Percentiles rank a stretch among this genome's conserved stretches.
These are phyloP conservation scores for Tylopilus felleus DNA, from an alignment of 768 basidiomycete genomes.

Conservation along the genomic window DNA sequence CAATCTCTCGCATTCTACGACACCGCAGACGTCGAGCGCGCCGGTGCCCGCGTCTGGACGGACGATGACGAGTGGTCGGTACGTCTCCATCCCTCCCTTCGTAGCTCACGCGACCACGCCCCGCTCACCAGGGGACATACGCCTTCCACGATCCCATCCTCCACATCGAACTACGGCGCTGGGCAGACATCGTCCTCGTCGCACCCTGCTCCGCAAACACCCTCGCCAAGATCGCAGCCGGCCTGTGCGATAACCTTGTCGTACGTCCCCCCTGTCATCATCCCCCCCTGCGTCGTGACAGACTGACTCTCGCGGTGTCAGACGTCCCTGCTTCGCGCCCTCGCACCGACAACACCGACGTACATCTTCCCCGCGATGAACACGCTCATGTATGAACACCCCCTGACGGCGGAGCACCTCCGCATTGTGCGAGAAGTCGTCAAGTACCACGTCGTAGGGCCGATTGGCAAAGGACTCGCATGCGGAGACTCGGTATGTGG, in stretches of 20 bases:
- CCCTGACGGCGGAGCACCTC: constrained; percentile 83
- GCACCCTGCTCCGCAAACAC: constrained; percentile 97
- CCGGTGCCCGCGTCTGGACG: constrained; percentile 72
- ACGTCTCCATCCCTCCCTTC: constrained; percentile 32
- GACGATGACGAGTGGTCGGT: constrained; percentile 95
- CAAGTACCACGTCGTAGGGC: constrained; percentile 78
- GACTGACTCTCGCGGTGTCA: constrained; percentile 23
- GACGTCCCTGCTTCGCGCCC: constrained; percentile 81
- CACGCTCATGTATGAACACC: constrained; percentile 95
- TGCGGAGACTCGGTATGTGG: constrained; percentile 85
- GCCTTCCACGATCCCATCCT: constrained; percentile 88
- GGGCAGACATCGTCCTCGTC: constrained; percentile 95
- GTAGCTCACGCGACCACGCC: neutral
- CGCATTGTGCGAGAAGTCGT: constrained; percentile 70
- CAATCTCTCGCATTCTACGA: constrained; percentile 76
- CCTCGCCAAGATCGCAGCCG: constrained; percentile 88
- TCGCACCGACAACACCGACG: constrained; percentile 80
- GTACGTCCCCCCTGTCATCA: constrained; percentile 44
- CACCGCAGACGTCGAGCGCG: constrained; percentile 43
- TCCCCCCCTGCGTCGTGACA: no score
- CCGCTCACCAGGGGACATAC: constrained; percentile 52
- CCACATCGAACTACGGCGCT: constrained; percentile 90
- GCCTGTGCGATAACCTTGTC: constrained; percentile 88
- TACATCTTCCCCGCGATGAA: constrained; percentile 98
- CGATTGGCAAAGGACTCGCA: constrained; percentile 83